Evolutionary conservation across 225 moss, liverwort and hornwort species (phyloP), one percentile per base, ranked within the genome.

Genomic region (Thuidium tamariscinum): DNA sequence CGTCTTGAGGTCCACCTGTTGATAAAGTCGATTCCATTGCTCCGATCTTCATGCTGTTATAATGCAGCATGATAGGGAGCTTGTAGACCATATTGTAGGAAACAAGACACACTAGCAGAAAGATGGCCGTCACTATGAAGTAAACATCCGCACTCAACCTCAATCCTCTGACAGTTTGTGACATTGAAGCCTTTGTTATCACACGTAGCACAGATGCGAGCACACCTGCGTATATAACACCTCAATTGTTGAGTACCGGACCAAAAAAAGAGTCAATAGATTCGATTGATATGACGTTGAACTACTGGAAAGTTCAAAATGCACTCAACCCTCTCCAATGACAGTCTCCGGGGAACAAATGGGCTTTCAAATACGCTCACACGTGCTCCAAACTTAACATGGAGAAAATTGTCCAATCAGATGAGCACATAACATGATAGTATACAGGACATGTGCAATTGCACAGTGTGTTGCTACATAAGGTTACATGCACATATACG

Each of bases 31-130:
- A 86, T 41, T 87, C 87, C 86, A 89, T 91, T 36, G 88, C 91
- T 55, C 88, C 92, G n/a, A 92, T 85, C 84, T 91, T 95, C 89
- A 92, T 29, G 80, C 90, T 89, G 80, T 94, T 92, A 88, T 95
- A 95, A 90, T 96, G 92, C 66, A 91, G 87, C 89, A 97, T 92
- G 64, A 97, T 87, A 10, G 97, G 97, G 79, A 97, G 83, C 82
- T 91, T 95, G 92, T 93, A 92, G 23, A 94, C 87, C 83, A 90
- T 32, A 57, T 97, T 97, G 93, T 91, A 97, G 59, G 93, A 92
- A n/a, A 94, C 74, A 5, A 93, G 27, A 87, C 96, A 95, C 52
- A 96, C 32, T 14, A 86, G 86, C 27, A 96, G 63, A 84, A 94
- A 86, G 81, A 89, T 39, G 37, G 89, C 95, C 25, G 91, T 94